A percentile compares a stretch with the other conserved stretches of the same genome.
Conservation (phyloP, 2,329 filamentous ascomycete species). For the Xylariaceae sp. region DNA sequence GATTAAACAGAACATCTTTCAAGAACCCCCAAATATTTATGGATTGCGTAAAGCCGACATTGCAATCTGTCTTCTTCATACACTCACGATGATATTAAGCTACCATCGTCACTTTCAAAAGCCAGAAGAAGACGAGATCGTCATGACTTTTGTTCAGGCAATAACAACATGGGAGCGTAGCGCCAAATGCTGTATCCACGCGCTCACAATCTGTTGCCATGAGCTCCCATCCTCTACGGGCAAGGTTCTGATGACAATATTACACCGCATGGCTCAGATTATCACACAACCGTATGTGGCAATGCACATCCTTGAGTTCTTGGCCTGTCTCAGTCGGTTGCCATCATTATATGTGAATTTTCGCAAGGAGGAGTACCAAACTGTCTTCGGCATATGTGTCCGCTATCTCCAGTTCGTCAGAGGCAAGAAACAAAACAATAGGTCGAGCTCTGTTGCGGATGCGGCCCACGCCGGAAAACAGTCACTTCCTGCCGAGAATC, state of each 20-base stretch:
- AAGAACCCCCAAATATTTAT: conserved; percentile 74
- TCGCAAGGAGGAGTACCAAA: conserved; percentile 84
- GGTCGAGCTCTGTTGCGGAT: conserved; percentile 45
- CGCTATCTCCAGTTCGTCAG: conserved; percentile 87
- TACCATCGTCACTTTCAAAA: conserved; percentile 85
- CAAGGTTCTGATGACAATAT: conserved; percentile 77
- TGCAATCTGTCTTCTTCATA: conserved; percentile 82
- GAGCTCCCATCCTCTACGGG: conserved; percentile 85
- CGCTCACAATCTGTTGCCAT: conserved; percentile 89
- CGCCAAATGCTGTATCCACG: conserved; percentile 90
- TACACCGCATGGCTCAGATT: conserved; percentile 92
- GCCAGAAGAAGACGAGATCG: conserved; percentile 82
- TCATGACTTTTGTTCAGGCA: conserved; percentile 79
- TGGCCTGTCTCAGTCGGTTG: conserved; percentile 82
- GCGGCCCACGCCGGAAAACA: conserved; percentile 29
- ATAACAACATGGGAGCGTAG: conserved; percentile 81
- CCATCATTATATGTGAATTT: conserved; percentile 85
- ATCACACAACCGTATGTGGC: conserved; percentile 91
- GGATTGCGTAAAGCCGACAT: conserved; percentile 84
- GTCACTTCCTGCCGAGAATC: conserved; percentile 25
- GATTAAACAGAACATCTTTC: conserved; percentile 70
- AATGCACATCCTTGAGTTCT: conserved; percentile 91
- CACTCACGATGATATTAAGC: conserved; percentile 80
- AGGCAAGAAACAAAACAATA: conserved; percentile 54
- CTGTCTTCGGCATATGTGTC: conserved; percentile 92